These are phyloP conservation scores for Aspergillus panamensis DNA, from an alignment of 495 filamentous ascomycete genomes.

Conservation along the genomic window DNA sequence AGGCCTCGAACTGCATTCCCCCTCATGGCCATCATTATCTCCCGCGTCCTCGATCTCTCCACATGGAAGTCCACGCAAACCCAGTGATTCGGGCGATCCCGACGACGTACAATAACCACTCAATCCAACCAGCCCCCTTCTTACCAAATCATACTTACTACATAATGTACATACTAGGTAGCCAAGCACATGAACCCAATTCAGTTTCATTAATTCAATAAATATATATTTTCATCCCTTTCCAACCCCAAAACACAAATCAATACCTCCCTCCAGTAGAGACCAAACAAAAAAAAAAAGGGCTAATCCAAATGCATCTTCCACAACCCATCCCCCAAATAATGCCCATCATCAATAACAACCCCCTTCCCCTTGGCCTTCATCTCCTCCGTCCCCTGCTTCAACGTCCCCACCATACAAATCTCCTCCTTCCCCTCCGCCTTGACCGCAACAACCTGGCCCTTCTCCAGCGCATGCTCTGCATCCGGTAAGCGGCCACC, in stretches of 20 bases:
- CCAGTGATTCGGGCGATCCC: neutral
- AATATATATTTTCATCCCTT: neutral
- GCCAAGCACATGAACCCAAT: slow-evolving; percentile 3
- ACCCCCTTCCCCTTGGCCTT: slow-evolving; percentile 90
- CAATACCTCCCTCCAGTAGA: too few species aligned
- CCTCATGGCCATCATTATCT: slow-evolving; percentile 41
- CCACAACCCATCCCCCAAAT: slow-evolving; percentile 93
- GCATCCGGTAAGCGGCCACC: slow-evolving; percentile 72
- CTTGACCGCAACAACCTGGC: slow-evolving; percentile 78
- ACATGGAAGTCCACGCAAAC: slow-evolving; percentile 11
- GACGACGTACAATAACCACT: neutral
- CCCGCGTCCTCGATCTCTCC: slow-evolving; percentile 32
- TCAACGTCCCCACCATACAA: slow-evolving; percentile 81
- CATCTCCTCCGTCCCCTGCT: slow-evolving; percentile 86
- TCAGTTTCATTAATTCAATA: slow-evolving; percentile 5
- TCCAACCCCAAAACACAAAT: neutral
- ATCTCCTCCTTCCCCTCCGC: slow-evolving; percentile 93
- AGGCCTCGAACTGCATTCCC: slow-evolving; percentile 35
- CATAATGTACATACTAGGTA: neutral
- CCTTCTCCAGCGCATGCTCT: slow-evolving; percentile 58
- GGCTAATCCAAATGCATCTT: slow-evolving; percentile 64
- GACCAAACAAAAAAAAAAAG: neutral
- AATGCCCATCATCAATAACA: slow-evolving; percentile 89
- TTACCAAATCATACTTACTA: neutral
- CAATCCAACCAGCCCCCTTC: neutral